Percentiles rank a stretch among this genome's conserved stretches.
Evolutionary conservation across 768 basidiomycete species (phyloP).

Genomic region (Podaxis pistillaris): DNA sequence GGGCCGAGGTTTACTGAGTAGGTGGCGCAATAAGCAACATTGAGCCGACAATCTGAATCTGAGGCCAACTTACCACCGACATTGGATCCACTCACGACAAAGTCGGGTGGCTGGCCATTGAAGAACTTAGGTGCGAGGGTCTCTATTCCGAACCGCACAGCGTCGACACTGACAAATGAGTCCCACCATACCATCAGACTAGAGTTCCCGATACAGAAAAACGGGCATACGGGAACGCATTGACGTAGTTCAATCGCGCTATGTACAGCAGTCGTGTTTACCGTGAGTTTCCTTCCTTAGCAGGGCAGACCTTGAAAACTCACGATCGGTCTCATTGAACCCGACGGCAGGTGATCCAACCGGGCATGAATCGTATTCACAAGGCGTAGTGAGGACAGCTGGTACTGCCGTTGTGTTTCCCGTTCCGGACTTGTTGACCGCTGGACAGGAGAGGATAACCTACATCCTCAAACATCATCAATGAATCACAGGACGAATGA

Average conservation of each 20-base stretch:
- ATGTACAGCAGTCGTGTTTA: background rate
- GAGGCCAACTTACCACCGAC: constrained; percentile 22
- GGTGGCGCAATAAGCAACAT: background rate
- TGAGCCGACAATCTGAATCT: background rate
- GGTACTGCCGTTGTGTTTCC: constrained; percentile 40
- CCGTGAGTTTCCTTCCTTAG: background rate
- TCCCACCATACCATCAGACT: background rate
- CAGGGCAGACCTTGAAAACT: constrained; percentile 11
- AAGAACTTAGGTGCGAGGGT: constrained; percentile 35
- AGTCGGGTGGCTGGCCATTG: constrained; percentile 29
- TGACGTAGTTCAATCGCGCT: constrained; percentile 37
- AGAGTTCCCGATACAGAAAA: background rate
- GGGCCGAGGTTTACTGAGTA: constrained; percentile 28
- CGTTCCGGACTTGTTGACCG: constrained; percentile 44
- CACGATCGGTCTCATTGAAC: constrained; percentile 37
- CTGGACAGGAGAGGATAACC: constrained; percentile 50
- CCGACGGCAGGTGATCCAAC: constrained; percentile 42
- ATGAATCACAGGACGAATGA: background rate
- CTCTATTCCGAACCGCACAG: constrained; percentile 36
- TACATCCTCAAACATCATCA: constrained; percentile 15
- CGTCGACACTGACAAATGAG: constrained; percentile 23
- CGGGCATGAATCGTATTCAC: constrained; percentile 47
- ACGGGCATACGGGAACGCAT: constrained; percentile 31
- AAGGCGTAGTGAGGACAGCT: constrained; percentile 30
- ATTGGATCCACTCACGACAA: constrained; percentile 39